Percentiles rank a stretch among this genome's conserved stretches.
These are phyloP conservation scores for Arachnopeziza araneosa DNA, from an alignment of 2,329 filamentous ascomycete species.

Conservation along the genomic window DNA sequence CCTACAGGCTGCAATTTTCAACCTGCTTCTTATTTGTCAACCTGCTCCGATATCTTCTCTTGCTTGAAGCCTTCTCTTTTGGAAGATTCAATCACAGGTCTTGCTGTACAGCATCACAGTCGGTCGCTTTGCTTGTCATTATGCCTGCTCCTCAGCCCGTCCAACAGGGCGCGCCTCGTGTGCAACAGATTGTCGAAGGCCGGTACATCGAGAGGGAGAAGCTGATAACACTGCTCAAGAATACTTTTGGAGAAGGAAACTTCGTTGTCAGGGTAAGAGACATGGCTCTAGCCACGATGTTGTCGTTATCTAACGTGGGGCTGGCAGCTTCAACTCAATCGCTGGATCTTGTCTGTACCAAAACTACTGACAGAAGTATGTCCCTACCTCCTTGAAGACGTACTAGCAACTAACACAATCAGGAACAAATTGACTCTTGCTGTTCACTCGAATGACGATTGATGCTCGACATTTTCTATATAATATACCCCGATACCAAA, in stretches of 20 bases:
- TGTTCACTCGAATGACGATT: constrained; percentile 1
- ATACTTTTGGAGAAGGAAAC: constrained; percentile 7
- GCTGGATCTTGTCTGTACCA: constrained; percentile 13
- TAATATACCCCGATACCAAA: no score
- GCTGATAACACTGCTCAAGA: constrained; percentile 6
- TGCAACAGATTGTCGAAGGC: constrained; percentile 14
- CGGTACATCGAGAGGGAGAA: constrained; percentile 14
- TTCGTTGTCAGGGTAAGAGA: constrained; percentile 12
- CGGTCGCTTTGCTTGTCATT: background rate
- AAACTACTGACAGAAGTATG: constrained; percentile 10
- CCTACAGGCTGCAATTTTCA: no score
- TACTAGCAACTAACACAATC: background rate
- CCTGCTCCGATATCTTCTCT: no score
- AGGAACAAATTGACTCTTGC: constrained; percentile 14
- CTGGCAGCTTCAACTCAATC: constrained; percentile 13
- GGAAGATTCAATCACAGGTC: no score
- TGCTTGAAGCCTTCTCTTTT: no score
- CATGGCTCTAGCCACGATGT: no score
- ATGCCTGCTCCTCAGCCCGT: no score
- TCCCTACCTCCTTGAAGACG: background rate
- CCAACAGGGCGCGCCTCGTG: background rate
- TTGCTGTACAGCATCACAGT: no score
- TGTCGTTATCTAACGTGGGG: no score
- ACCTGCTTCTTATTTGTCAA: no score
- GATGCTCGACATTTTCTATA: no score